Percentiles rank a stretch among this genome's conserved stretches.
Conservation (phyloP, 805 yeast species). For the Wickerhamiella domercqiae region DNA sequence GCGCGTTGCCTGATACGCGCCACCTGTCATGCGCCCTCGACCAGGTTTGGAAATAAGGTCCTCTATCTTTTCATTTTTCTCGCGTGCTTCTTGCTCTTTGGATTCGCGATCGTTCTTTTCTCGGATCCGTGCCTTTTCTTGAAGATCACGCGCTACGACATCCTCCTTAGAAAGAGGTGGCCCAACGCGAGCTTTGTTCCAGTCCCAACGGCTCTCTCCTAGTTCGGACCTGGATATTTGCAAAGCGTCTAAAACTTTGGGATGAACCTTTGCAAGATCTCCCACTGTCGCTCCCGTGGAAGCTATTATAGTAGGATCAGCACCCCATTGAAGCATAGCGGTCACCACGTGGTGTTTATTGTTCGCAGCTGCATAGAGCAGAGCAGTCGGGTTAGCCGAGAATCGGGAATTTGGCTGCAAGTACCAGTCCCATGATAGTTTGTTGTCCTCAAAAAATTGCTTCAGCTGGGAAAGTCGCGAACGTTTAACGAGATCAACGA, state of each 20-base stretch:
- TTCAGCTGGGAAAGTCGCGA: conserved; percentile 65
- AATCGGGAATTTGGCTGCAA: conserved; percentile 43
- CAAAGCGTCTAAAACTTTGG: conserved; percentile 33
- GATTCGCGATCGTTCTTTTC: conserved; percentile 13
- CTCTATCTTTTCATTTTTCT: conserved; percentile 15
- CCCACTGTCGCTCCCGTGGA: conserved; percentile 46
- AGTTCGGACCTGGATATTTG: conserved; percentile 50
- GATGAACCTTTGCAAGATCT: conserved; percentile 39
- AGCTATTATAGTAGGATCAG: conserved; percentile 50
- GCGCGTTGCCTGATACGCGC: conserved; percentile 17
- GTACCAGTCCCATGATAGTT: conserved; percentile 35
- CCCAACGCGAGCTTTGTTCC: conserved; percentile 56
- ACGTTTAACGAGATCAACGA: conserved; percentile 46
- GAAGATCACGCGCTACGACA: conserved; percentile 19
- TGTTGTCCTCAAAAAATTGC: conserved; percentile 43
- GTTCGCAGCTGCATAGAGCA: conserved; percentile 63
- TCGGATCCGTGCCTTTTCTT: conserved; percentile 13
- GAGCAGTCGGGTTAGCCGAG: conserved; percentile 47
- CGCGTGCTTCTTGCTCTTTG: conserved; percentile 11
- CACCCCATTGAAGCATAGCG: conserved; percentile 45
- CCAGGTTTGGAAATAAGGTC: conserved; percentile 18
- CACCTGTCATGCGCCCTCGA: conserved; percentile 16
- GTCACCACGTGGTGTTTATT: conserved; percentile 55
- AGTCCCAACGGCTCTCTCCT: conserved; percentile 57
- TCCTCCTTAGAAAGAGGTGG: conserved; percentile 29